A percentile compares a stretch with the other conserved stretches of the same genome.
Evolutionary conservation across 2,329 filamentous ascomycete genomes (phyloP).

Genomic region (Curvularia sp.): DNA sequence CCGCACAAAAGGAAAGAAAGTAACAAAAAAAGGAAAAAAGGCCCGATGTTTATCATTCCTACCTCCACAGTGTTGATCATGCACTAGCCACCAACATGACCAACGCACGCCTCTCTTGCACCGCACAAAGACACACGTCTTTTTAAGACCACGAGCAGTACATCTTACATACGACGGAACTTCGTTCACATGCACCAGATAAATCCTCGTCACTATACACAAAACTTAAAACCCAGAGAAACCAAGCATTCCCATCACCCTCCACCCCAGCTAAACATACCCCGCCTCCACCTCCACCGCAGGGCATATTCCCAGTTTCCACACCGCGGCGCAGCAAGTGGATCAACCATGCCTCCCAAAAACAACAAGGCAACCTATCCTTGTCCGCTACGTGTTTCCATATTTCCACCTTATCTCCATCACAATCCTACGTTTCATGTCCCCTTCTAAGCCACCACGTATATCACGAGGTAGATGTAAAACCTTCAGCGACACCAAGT

Average conservation of each 20-base stretch:
- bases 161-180: background rate
- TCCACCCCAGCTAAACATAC: background rate
- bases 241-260: background rate
- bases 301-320: background rate
- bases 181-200: background rate
- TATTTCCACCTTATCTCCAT: no score
- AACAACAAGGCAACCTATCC: slow-evolving; percentile 1
- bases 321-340: background rate
- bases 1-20: slow-evolving; percentile 7
- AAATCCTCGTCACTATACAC: background rate
- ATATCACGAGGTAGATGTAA: background rate
- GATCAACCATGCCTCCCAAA: background rate
- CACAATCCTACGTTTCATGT: no score
- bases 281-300: background rate
- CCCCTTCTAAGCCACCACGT: background rate
- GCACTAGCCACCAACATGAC: background rate
- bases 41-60: slow-evolving; percentile 4
- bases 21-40: background rate
- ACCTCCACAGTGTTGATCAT: background rate
- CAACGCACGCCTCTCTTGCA: background rate
- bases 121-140: no score
- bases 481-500: background rate
- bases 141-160: background rate
- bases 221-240: background rate
- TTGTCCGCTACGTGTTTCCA: background rate